Conservation (phyloP, 495 filamentous ascomycete species). For the Aspergillus olivimuriae region DNA sequence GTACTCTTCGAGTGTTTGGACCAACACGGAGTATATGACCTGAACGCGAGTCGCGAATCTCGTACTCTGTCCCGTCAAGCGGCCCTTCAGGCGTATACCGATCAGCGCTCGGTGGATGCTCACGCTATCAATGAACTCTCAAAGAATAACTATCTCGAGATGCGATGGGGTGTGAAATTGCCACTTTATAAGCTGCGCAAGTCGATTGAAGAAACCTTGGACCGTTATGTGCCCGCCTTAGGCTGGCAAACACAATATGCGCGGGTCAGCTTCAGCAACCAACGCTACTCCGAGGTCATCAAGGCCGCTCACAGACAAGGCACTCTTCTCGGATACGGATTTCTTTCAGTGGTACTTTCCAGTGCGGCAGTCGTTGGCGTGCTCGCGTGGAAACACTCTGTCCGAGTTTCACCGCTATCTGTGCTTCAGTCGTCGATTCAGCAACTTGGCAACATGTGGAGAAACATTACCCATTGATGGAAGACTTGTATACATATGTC, state of each 20-base stretch:
- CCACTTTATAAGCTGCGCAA: slow-evolving; percentile 74
- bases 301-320: slow-evolving; percentile 62
- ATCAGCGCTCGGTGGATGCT: slow-evolving; percentile 66
- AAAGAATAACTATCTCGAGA: slow-evolving; percentile 86
- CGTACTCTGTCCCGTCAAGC: slow-evolving; percentile 36
- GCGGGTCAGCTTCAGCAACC: slow-evolving; percentile 87
- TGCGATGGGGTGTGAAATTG: slow-evolving; percentile 75
- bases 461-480: not conserved
- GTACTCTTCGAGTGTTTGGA: slow-evolving; percentile 72
- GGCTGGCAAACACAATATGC: slow-evolving; percentile 92
- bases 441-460: slow-evolving; percentile 2
- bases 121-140: slow-evolving; percentile 91
- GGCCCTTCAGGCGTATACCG: slow-evolving; percentile 70
- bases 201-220: slow-evolving; percentile 75
- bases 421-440: slow-evolving; percentile 4
- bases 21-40: slow-evolving; percentile 47
- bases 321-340: slow-evolving; percentile 39
- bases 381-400: slow-evolving; percentile 28
- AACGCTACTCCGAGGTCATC: slow-evolving; percentile 80
- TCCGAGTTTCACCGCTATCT: slow-evolving; percentile 3
- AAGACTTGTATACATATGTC: no score
- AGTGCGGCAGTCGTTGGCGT: slow-evolving; percentile 21
- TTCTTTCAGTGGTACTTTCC: slow-evolving; percentile 23
- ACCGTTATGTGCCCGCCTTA: slow-evolving; percentile 62
- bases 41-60: slow-evolving; percentile 24